A percentile compares a stretch with the other conserved stretches of the same genome.
These are phyloP conservation scores for Leptographium wingfieldii DNA, from an alignment of 2,329 filamentous ascomycete species.

Conservation along the genomic window DNA sequence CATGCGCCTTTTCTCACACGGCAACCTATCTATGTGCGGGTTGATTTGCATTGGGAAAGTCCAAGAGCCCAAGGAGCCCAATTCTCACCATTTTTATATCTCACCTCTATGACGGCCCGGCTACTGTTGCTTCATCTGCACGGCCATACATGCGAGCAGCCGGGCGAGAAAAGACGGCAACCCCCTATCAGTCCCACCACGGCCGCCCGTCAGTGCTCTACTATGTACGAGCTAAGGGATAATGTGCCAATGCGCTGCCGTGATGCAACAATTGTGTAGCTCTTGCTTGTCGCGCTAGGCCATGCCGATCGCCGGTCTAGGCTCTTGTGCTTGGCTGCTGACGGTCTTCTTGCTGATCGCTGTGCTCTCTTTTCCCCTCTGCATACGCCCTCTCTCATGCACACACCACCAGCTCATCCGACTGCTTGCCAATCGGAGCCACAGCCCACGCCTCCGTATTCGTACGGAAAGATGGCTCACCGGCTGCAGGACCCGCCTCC, in stretches of 20 bases:
- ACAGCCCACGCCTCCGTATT: neutral
- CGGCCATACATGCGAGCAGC: no score
- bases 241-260: no score
- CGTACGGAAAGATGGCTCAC: no score
- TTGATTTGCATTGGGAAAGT: neutral
- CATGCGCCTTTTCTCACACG: no score
- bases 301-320: neutral
- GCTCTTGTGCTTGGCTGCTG: neutral
- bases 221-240: no score
- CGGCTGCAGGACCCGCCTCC: neutral
- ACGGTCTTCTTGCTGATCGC: neutral
- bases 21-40: no score
- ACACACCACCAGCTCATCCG: neutral
- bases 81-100: neutral
- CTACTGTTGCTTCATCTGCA: neutral
- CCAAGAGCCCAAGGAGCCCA: neutral
- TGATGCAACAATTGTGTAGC: no score
- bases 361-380: neutral
- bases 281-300: neutral
- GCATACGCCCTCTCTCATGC: neutral
- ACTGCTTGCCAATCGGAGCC: no score
- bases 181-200: no score
- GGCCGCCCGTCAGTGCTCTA: no score
- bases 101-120: no score
- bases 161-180: no score